phyloP scores from a whole-genome alignment of 345 rosid species.

The Pistacia vera region DNA sequence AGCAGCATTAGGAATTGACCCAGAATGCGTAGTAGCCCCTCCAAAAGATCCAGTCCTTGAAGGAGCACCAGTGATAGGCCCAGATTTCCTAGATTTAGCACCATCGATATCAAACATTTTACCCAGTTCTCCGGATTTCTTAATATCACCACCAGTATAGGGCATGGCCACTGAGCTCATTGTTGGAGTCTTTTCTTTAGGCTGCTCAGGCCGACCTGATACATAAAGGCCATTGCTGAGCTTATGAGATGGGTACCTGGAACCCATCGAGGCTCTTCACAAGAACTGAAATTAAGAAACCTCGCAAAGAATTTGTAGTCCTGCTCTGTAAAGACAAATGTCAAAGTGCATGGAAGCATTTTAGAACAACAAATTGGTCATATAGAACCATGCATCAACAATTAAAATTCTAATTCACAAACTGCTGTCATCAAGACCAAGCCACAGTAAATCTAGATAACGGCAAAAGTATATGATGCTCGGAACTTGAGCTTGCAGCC shows the following conservation, averaged over 20 bases:
- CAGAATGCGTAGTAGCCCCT: slow-evolving; percentile 74
- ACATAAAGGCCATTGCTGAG: slow-evolving; percentile 89
- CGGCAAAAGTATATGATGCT: not conserved
- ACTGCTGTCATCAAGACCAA: not conserved
- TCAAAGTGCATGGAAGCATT: slow-evolving; percentile 6
- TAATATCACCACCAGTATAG: slow-evolving; percentile 93
- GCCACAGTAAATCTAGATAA: not conserved
- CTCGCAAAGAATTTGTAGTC: slow-evolving; percentile 24
- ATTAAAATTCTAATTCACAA: not conserved
- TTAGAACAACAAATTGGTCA: not conserved
- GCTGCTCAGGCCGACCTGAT: slow-evolving; percentile 96
- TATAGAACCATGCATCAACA: not conserved
- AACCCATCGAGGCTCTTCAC: slow-evolving; percentile 60
- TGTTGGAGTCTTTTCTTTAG: slow-evolving; percentile 83
- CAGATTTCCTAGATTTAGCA: slow-evolving; percentile 86
- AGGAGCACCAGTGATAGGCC: slow-evolving; percentile 81
- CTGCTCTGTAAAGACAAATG: slow-evolving; percentile 17
- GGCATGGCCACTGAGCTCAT: slow-evolving; percentile 94
- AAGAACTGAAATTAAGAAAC: slow-evolving; percentile 20
- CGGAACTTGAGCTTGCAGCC: no score
- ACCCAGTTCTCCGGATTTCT: slow-evolving; percentile 92
- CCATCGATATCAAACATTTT: slow-evolving; percentile 95
- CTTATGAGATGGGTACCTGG: slow-evolving; percentile 88
- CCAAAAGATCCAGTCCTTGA: slow-evolving; percentile 93
- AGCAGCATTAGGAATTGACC: slow-evolving; percentile 77